These are phyloP conservation scores for Perkinsela sp. DNA, from an alignment of 208 protist species.

Conservation along the genomic window DNA sequence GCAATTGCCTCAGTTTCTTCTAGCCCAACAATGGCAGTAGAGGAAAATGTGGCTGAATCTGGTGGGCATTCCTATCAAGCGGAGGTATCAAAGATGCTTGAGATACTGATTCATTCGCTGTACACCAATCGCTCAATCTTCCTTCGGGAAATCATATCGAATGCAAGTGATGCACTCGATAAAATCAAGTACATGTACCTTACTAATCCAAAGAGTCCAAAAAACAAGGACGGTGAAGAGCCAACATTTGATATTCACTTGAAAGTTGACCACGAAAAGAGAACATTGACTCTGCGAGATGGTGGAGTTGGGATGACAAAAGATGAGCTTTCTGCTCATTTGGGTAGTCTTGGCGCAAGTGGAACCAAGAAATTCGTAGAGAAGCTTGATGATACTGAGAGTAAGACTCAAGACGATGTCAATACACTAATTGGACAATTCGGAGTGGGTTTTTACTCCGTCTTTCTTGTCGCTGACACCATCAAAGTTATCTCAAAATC, in stretches of 20 bases:
- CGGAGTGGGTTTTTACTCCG: constrained; percentile 99
- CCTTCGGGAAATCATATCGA: constrained; percentile 97
- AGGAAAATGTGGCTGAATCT: too few relatives aligned
- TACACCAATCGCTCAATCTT: constrained; percentile 98
- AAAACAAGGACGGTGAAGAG: constrained; percentile 21
- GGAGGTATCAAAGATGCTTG: constrained; percentile 84
- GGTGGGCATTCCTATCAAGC: constrained; percentile 49
- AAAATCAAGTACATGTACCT: constrained; percentile 94
- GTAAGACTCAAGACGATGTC: constrained; percentile 24
- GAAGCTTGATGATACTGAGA: constrained; percentile 13
- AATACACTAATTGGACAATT: constrained; percentile 99
- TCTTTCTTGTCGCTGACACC: constrained; percentile 92
- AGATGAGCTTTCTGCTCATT: constrained; percentile 86
- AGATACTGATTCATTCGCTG: constrained; percentile 95
- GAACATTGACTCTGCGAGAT: constrained; percentile 84
- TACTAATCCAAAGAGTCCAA: constrained; percentile 58
- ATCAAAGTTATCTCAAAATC: constrained; percentile 84
- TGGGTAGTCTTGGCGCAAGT: constrained; percentile 95
- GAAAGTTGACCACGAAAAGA: constrained; percentile 38
- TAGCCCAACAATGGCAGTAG: too few relatives aligned
- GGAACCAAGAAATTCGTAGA: constrained; percentile 90
- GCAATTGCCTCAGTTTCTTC: too few relatives aligned
- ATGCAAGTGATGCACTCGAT: constrained; percentile 94
- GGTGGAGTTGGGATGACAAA: constrained; percentile 97
- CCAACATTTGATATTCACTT: constrained; percentile 70